Evolutionary conservation across 164 flowering plant species (phyloP), one percentile per base, ranked within the genome.

Genomic region (Platanus orientalis): DNA sequence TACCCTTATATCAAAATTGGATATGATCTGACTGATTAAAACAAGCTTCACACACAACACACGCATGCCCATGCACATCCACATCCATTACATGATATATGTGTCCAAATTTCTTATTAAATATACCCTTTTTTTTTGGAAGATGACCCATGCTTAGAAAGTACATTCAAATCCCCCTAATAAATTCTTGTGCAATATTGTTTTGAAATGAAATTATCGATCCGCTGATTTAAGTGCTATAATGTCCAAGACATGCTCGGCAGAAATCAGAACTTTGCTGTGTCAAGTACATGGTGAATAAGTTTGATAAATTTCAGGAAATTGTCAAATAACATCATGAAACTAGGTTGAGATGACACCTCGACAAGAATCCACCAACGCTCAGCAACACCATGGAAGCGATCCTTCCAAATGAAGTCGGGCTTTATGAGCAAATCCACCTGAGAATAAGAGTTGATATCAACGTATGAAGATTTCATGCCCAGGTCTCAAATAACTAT

Each of bases 351-450:
- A 58, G 47, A 55, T 56, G 62, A 34, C 65, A 95, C 99, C 99
- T 95, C 97, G 68, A 92, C 97, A 27, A 95, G 83, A 75, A 95
- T 90, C 97, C 94, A 92, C 97, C 97, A 92, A 34, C 89, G 96
- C 59, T 69, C 78, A 10, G 83, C 80, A 73, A 80, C 71, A 68
- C 97, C 96, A 83, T 92, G 99, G 75, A 81, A 88, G 50, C 97
- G 96, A 74, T 95, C 99, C 81, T 95, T 95, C 99, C 99, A 95
- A 55, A 68, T 60, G 58, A 95, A 95, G 10, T 88, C 92, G n/a
- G 97, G 92, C 14, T 79, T 72, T 56, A 95, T 82, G 48, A 81
- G 71, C 82, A 95, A 70, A 82, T 90, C 97, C 36, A 95, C 86
- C 99, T 95, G 78, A 48, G 10, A 58, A 62, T 56, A 26, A 6